Conservation (phyloP, 768 basidiomycete genomes). For the Suillus subaureus region DNA sequence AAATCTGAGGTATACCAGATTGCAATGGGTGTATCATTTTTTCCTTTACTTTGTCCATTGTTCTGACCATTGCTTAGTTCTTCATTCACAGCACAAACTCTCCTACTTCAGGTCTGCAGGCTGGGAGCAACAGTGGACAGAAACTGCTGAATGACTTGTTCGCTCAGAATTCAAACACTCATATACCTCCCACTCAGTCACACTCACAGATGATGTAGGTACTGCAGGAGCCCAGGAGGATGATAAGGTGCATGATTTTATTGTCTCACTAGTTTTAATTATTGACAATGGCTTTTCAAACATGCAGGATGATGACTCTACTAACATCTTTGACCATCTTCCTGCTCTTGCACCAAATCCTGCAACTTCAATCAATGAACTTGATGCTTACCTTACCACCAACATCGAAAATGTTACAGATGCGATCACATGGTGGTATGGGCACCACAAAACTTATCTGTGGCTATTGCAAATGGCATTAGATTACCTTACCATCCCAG, state of each 20-base stretch:
- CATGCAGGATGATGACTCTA: not conserved
- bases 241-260: slow-evolving; percentile 12
- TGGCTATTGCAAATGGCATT: not conserved
- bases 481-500: not conserved
- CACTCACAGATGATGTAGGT: slow-evolving; percentile 6
- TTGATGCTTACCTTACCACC: not conserved
- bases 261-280: slow-evolving; percentile 22
- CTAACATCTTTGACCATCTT: not conserved
- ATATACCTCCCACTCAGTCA: slow-evolving; percentile 1
- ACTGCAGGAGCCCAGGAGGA: slow-evolving; percentile 1
- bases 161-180: slow-evolving; percentile 18
- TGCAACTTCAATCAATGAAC: not conserved
- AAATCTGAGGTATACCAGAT: slow-evolving; percentile 26
- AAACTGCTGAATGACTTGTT: slow-evolving; percentile 25
- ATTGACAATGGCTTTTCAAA: slow-evolving; percentile 31
- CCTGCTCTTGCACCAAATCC: slow-evolving; percentile 26
- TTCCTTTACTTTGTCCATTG: not conserved
- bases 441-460: not conserved
- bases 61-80: slow-evolving; percentile 21
- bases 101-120: slow-evolving; percentile 27
- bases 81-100: slow-evolving; percentile 32
- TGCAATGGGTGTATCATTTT: slow-evolving; percentile 25
- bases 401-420: not conserved
- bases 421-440: not conserved
- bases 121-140: slow-evolving; percentile 31